A percentile compares a stretch with the other conserved stretches of the same genome.
Conservation (phyloP, 2,329 filamentous ascomycete species). For the Blastomyces emzantsi region DNA sequence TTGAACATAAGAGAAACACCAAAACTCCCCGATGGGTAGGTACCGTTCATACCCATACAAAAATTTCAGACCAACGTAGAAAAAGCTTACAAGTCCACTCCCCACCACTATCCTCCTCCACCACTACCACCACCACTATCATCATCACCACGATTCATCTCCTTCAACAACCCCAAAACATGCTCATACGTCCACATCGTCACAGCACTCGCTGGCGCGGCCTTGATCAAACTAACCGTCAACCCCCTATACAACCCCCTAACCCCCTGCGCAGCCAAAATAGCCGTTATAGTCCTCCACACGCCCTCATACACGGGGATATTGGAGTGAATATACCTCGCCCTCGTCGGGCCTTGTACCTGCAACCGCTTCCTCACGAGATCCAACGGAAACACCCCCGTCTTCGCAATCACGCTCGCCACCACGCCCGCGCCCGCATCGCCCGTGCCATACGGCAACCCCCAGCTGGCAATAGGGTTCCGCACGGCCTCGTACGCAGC, state of each 20-base stretch:
- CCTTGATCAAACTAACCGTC: slow-evolving; percentile 82
- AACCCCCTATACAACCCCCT: slow-evolving; percentile 81
- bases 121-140: slow-evolving; percentile 22
- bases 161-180: slow-evolving; percentile 52
- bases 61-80: neutral
- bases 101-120: neutral
- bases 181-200: slow-evolving; percentile 95
- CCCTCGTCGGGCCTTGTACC: slow-evolving; percentile 82
- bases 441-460: slow-evolving; percentile 62
- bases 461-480: slow-evolving; percentile 46
- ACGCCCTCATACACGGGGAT: slow-evolving; percentile 78
- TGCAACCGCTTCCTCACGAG: slow-evolving; percentile 88
- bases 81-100: neutral
- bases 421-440: slow-evolving; percentile 76
- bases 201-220: slow-evolving; percentile 82
- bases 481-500: slow-evolving; percentile 72
- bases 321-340: slow-evolving; percentile 70
- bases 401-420: slow-evolving; percentile 76
- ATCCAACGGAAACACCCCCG: slow-evolving; percentile 84
- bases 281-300: slow-evolving; percentile 54
- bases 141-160: slow-evolving; percentile 13
- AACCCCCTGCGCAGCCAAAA: slow-evolving; percentile 63
- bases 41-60: neutral
- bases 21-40: neutral
- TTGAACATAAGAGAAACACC: neutral